Evolutionary conservation across 2,329 filamentous ascomycete genomes (phyloP), one percentile per base, ranked within the genome.

Genomic region (Mycosphaerella arachidis): DNA sequence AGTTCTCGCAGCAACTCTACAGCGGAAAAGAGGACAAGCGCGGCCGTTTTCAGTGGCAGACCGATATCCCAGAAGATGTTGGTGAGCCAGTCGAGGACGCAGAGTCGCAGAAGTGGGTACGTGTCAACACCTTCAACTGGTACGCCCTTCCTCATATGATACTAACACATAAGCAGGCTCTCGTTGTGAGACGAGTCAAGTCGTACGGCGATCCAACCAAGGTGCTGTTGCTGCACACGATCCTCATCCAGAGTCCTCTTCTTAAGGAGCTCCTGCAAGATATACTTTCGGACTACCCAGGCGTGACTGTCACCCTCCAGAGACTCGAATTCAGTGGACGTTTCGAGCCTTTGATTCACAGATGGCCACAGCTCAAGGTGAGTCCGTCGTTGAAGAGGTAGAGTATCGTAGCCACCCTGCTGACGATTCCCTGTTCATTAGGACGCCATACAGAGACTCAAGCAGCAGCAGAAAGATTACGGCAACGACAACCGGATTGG

Each of bases 331-430:
- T 90, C 62, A 53, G 29, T 6, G 35, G 10, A 8, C 61, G 64
- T 0, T 89, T 89, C 62, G 75, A 82, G 64, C 83, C 84, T 0
- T 83, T 90, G 52, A 83, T 89, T 45, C 86, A 90, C 72, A 81
- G 86, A 33, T 90, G 86, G 85, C 74, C 70, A 0, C 71, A 75
- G 45, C 64, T 78, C 9, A 63, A 3, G 24, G 24, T 24, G 24
- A 24, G 24, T 24, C 24, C 24, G 24, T 24, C 24, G 24, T 24
- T 24, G 24, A 24, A 24, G 24, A 24, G 24, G 24, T 24, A 24
- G 24, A 24, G 24, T 24, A 24, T 24, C 24, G 24, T 24, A 24
- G 24, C 24, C 24, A 24, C 24, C 24, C 24, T 24, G 24, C 24
- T 24, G 24, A 24, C 3, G 2, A 24, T 24, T 24, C 24, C 24